phyloP scores from a whole-genome alignment of 805 yeast species.

The Candida saitoana region DNA sequence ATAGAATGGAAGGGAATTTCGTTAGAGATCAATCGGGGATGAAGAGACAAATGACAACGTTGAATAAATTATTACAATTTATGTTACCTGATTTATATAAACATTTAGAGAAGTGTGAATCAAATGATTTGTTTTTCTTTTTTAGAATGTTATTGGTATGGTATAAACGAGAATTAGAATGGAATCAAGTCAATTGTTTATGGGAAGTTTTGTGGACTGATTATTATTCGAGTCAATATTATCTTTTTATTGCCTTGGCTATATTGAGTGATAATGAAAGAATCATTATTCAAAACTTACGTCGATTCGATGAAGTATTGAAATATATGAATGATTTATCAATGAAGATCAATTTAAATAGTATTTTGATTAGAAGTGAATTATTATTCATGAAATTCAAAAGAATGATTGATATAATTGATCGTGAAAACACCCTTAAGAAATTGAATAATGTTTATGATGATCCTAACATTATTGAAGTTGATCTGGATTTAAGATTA shows the following conservation, averaged over 20 bases:
- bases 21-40: slow-evolving; percentile 90
- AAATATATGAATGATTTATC: slow-evolving; percentile 89
- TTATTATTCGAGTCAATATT: slow-evolving; percentile 79
- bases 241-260: slow-evolving; percentile 80
- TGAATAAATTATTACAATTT: slow-evolving; percentile 82
- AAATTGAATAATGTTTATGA: slow-evolving; percentile 17
- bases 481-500: slow-evolving; percentile 53
- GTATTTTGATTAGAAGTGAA: slow-evolving; percentile 79
- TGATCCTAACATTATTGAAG: slow-evolving; percentile 20
- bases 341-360: slow-evolving; percentile 69
- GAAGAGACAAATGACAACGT: slow-evolving; percentile 77
- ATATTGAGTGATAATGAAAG: slow-evolving; percentile 84
- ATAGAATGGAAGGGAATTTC: slow-evolving; percentile 91
- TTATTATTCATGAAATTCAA: slow-evolving; percentile 74
- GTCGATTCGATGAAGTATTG: slow-evolving; percentile 84
- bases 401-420: slow-evolving; percentile 76
- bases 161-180: slow-evolving; percentile 87
- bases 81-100: slow-evolving; percentile 82
- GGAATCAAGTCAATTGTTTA: slow-evolving; percentile 69
- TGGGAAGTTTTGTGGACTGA: slow-evolving; percentile 96
- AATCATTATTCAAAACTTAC: slow-evolving; percentile 67
- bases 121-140: slow-evolving; percentile 86
- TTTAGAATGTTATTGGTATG: slow-evolving; percentile 93
- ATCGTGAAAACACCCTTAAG: slow-evolving; percentile 40
- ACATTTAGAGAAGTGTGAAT: slow-evolving; percentile 83